phyloP scores from a whole-genome alignment of 805 yeast genomes.

The Teunomyces aglyptinius region DNA sequence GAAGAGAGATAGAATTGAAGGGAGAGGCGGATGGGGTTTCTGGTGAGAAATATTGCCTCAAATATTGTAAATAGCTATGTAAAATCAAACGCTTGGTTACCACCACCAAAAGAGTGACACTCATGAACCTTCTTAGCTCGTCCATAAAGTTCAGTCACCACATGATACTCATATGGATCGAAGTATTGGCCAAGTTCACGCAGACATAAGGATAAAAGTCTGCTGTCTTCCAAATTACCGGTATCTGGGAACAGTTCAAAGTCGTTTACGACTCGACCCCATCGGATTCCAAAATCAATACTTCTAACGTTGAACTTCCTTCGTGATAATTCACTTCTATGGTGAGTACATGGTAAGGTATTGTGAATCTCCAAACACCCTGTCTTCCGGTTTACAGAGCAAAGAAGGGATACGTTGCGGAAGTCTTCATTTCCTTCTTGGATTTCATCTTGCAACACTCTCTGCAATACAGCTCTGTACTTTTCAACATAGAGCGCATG shows the following conservation, averaged over 20 bases:
- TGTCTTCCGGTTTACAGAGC: conserved; percentile 37
- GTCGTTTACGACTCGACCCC: conserved; percentile 1
- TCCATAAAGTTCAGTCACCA: conserved; percentile 2
- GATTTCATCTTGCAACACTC: conserved; percentile 3
- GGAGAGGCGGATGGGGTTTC: conserved; percentile 44
- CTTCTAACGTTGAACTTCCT: conserved; percentile 5
- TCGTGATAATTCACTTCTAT: conserved; percentile 10
- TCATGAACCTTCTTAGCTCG: background rate
- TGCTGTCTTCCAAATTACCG: conserved; percentile 1
- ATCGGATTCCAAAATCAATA: conserved; percentile 5
- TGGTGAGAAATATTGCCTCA: conserved; percentile 20
- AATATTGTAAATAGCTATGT: conserved; percentile 2
- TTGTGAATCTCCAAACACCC: conserved; percentile 35
- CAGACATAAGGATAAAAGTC: conserved; percentile 2
- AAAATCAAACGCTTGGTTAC: conserved; percentile 5
- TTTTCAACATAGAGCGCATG: conserved; percentile 5
- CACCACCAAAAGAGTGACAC: conserved; percentile 2
- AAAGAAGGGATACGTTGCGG: conserved; percentile 21
- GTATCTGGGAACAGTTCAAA: conserved; percentile 2
- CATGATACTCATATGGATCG: conserved; percentile 1
- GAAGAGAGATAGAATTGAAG: conserved; percentile 34
- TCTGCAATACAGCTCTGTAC: conserved; percentile 7
- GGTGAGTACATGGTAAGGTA: conserved; percentile 26
- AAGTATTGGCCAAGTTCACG: conserved; percentile 3
- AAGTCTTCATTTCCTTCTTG: conserved; percentile 7